Evolutionary conservation across 2,329 filamentous ascomycete genomes (phyloP).

Genomic region (Colletotrichum godetiae): DNA sequence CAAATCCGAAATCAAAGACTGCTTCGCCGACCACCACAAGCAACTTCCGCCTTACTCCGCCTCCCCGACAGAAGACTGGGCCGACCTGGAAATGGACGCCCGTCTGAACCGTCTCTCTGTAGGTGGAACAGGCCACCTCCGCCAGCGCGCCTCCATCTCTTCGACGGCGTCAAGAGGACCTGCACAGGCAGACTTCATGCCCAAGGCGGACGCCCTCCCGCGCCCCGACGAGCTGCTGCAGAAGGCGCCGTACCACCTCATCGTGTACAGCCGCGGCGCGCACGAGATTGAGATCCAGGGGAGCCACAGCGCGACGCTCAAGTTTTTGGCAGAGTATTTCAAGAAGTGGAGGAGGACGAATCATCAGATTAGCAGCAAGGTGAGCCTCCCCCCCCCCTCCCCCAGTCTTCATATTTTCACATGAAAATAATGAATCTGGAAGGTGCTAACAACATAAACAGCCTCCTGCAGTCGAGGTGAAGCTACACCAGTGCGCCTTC

Average conservation of each 20-base stretch:
- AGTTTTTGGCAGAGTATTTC: conserved; percentile 58
- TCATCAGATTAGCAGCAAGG: conserved; percentile 48
- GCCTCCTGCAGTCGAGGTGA: conserved; percentile 55
- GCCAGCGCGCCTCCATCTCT: background rate
- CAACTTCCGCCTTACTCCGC: conserved; percentile 10
- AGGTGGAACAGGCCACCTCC: conserved; percentile 18
- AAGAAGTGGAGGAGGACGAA: conserved; percentile 60
- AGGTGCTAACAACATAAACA: conserved; percentile 33
- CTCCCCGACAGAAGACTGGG: conserved; percentile 50
- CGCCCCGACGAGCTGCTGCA: conserved; percentile 60
- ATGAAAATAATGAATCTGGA: background rate
- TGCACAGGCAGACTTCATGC: conserved; percentile 47
- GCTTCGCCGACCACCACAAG: conserved; percentile 46
- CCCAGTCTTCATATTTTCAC: background rate
- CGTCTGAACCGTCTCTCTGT: conserved; percentile 39
- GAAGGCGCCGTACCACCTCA: conserved; percentile 60
- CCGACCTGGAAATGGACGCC: conserved; percentile 51
- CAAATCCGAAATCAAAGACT: conserved; percentile 46
- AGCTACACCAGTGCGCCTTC: conserved; percentile 57
- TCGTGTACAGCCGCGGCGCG: conserved; percentile 46
- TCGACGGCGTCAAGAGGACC: background rate
- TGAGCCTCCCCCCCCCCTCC: conserved; percentile 34
- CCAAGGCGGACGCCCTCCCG: conserved; percentile 52
- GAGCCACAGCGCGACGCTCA: conserved; percentile 59
- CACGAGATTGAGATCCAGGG: conserved; percentile 54